Conservation (phyloP, 2,329 filamentous ascomycete genomes). For the Madurella mycetomatis region DNA sequence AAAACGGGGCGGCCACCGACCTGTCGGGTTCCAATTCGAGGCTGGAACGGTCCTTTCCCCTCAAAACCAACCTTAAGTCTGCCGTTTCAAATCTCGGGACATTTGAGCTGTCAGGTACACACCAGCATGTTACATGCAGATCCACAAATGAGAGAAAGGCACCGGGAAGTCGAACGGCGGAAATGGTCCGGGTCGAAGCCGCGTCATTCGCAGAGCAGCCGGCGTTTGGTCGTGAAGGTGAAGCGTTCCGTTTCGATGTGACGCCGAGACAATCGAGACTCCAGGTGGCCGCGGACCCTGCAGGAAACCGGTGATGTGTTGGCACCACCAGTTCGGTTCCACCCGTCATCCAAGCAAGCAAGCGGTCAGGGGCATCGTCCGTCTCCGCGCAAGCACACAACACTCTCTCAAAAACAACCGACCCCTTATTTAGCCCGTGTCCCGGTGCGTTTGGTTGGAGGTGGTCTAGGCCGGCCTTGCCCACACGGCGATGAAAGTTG, state of each 20-base stretch:
- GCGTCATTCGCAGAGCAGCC: neutral
- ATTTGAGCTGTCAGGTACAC: too few species aligned
- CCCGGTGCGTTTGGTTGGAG: too few species aligned
- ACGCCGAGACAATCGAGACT: neutral
- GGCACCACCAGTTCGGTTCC: neutral
- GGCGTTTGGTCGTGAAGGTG: neutral
- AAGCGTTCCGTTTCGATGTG: neutral
- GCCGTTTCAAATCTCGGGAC: too few species aligned
- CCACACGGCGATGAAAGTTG: too few species aligned
- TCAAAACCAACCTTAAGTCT: too few species aligned
- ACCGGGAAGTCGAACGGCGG: neutral
- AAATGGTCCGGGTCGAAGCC: too few species aligned
- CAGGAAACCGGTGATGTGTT: neutral
- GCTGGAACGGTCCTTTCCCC: neutral
- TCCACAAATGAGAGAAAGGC: neutral
- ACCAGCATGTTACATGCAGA: neutral
- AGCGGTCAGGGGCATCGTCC: too few species aligned
- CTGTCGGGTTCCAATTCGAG: neutral
- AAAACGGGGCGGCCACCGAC: constrained; percentile 4
- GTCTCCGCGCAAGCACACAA: too few species aligned
- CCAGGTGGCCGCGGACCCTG: neutral
- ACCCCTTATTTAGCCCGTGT: too few species aligned
- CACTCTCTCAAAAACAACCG: too few species aligned
- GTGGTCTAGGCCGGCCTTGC: too few species aligned
- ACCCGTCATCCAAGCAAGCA: neutral